phyloP scores from a whole-genome alignment of 495 filamentous ascomycete species.

The Thermochaetoides thermophila region DNA sequence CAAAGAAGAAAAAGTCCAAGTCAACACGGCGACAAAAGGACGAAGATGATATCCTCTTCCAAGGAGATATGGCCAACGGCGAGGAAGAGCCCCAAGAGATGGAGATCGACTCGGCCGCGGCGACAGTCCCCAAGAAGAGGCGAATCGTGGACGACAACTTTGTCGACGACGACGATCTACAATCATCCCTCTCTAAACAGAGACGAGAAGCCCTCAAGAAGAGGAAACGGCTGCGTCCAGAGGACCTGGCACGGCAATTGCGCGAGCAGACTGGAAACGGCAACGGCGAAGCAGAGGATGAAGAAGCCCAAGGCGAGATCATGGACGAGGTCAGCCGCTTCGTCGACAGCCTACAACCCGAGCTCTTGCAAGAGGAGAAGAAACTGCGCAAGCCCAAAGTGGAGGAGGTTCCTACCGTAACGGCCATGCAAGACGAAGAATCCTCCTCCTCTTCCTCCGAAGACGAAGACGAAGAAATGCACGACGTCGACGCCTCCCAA shows the following conservation, averaged over 20 bases:
- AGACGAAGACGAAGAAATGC: conserved; percentile 35
- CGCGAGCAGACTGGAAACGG: conserved; percentile 45
- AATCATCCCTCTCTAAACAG: conserved; percentile 68
- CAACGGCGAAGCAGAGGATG: conserved; percentile 20
- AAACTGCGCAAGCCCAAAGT: conserved; percentile 29
- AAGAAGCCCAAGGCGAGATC: conserved; percentile 56
- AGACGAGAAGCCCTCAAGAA: conserved; percentile 76
- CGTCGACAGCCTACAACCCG: conserved; percentile 62
- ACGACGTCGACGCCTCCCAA: conserved; percentile 40
- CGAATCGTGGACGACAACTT: conserved; percentile 53
- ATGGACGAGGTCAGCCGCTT: conserved; percentile 95
- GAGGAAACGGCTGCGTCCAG: conserved; percentile 65
- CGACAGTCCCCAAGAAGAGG: conserved; percentile 40
- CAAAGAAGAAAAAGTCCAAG: conserved; percentile 83
- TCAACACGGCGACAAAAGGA: conserved; percentile 53
- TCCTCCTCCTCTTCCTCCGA: conserved; percentile 26
- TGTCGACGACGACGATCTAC: conserved; percentile 85
- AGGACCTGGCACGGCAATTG: conserved; percentile 73
- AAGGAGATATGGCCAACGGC: conserved; percentile 23
- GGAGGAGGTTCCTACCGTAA: conserved; percentile 18
- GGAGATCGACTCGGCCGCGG: conserved; percentile 53
- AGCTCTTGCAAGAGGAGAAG: conserved; percentile 51
- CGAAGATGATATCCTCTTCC: conserved; percentile 64
- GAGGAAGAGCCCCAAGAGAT: conserved; percentile 42
- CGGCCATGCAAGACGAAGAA: conserved; percentile 32